Base-by-base conservation (phyloP, 352 stramenopile species). In the Blastocystis hominis region DNA sequence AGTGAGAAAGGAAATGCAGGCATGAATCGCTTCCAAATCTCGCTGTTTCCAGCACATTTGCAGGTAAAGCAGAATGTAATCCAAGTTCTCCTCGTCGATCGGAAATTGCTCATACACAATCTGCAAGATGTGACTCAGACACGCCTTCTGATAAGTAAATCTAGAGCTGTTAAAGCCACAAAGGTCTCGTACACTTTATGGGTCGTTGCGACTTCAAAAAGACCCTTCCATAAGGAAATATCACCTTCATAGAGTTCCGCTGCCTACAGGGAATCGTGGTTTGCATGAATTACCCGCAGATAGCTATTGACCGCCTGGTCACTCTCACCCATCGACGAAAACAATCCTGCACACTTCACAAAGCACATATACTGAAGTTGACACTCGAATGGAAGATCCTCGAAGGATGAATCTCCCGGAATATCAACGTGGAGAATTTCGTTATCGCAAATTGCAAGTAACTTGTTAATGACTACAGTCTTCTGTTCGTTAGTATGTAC, bases 331-430 rank as follows among this genome's bases (percentile, higher is more conserved):
- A 80, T 15, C 4, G 46, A 59, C 20, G 13, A n/a, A n/a, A 40
- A 64, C 4, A 80, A 38, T 10, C n/a, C 46, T 24, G 70, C 70
- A 50, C 15, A 62, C 42, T 66, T 54, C 20, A 38, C 30, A 44
- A n/a, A 62, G 47, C 70, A 80, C 70, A 80, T 80, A 38, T 53
- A 80, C 13, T n/a, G 70, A 9, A 80, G 53, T 20, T 80, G 70
- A 36, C n/a, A 62, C 42, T 80, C 70, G 56, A 80, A 80, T 6
- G 70, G 47, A n/a, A 80, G 24, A 38, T 80, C 38, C 3, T 80
- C 70, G 54, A 80, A 80, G 15, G 34, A 17, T 13, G 47, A 30
- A n/a, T 80, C 70, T 38, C n/a, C 15, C 15, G 20, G n/a, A 20
- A 10, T 38, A 38, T 54, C 24, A 36, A n/a, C 10, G 3, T 61